Conservation (phyloP, 176 grass and related monocot species). For the Dactylis glomerata region DNA sequence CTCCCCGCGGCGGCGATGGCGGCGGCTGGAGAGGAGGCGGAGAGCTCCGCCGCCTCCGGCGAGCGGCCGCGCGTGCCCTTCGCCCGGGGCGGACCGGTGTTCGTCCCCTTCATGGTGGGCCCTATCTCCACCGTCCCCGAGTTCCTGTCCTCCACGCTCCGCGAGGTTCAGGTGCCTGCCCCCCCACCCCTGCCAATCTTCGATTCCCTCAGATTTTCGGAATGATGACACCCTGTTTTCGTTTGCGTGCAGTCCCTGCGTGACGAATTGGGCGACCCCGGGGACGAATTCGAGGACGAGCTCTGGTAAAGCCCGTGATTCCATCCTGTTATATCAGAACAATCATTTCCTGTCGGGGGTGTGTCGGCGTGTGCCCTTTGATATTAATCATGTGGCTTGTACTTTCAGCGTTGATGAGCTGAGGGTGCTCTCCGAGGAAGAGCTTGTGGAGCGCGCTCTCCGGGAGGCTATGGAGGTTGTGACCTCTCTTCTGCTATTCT, state of each 20-base stretch:
- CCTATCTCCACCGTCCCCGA: conserved; percentile 49
- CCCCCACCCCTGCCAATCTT: neutral
- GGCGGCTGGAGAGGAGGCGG: conserved; percentile 27
- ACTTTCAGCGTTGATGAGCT: conserved; percentile 65
- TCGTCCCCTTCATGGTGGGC: conserved; percentile 59
- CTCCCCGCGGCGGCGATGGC: neutral
- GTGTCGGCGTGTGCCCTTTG: neutral
- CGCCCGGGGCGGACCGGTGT: conserved; percentile 75
- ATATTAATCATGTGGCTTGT: neutral
- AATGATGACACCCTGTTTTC: neutral
- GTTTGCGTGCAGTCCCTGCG: conserved; percentile 38
- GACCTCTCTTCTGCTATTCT: neutral
- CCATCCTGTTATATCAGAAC: neutral
- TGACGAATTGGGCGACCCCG: conserved; percentile 45
- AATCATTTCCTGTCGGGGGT: neutral
- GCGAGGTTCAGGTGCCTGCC: conserved; percentile 57
- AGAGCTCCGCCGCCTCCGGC: conserved; percentile 21
- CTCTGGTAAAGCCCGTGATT: conserved; percentile 55
- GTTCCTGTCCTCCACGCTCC: conserved; percentile 60
- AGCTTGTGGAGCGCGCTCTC: conserved; percentile 72
- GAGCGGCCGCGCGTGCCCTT: conserved; percentile 45
- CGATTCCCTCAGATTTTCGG: neutral
- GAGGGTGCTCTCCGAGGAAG: conserved; percentile 73
- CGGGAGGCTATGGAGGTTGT: conserved; percentile 70
- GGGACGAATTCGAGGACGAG: conserved; percentile 57